Evolutionary conservation across 768 basidiomycete species (phyloP).

Genomic region (Boletus bicolor): DNA sequence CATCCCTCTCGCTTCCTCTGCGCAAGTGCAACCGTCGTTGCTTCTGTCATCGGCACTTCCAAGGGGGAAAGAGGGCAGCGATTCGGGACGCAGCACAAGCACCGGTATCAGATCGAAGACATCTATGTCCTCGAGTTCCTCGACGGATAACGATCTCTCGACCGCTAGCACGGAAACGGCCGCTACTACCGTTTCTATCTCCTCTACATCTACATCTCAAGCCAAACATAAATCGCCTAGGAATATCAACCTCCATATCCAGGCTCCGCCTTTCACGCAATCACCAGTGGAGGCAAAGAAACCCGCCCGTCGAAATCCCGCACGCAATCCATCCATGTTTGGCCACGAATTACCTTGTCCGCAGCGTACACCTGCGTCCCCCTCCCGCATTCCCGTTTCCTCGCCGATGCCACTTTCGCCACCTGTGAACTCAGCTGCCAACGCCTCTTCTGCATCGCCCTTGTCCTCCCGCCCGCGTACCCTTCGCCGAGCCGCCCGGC

Average conservation of each 20-base stretch:
- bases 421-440: slow-evolving; percentile 6
- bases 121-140: slow-evolving; percentile 28
- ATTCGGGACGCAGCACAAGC: slow-evolving; percentile 19
- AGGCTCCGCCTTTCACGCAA: slow-evolving; percentile 20
- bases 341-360: slow-evolving; percentile 60
- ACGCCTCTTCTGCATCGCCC: slow-evolving; percentile 14
- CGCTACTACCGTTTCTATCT: slow-evolving; percentile 25
- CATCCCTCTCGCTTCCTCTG: slow-evolving; percentile 23
- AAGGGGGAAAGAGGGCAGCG: slow-evolving; percentile 8
- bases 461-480: slow-evolving; percentile 25
- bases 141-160: slow-evolving; percentile 34
- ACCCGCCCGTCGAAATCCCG: slow-evolving; percentile 40
- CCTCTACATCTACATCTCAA: slow-evolving; percentile 17
- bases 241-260: slow-evolving; percentile 9
- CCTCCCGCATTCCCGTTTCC: slow-evolving; percentile 31
- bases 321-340: slow-evolving; percentile 64
- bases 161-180: slow-evolving; percentile 32
- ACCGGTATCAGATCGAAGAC: slow-evolving; percentile 21
- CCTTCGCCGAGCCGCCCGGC: slow-evolving; percentile 40
- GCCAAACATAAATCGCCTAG: slow-evolving; percentile 23
- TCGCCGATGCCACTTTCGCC: slow-evolving; percentile 25
- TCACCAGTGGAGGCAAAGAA: slow-evolving; percentile 27
- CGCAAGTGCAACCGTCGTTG: slow-evolving; percentile 18
- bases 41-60: slow-evolving; percentile 23
- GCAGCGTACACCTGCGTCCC: slow-evolving; percentile 32